Conservation (phyloP, 2,329 filamentous ascomycete genomes). For the Fusarium stilboides region DNA sequence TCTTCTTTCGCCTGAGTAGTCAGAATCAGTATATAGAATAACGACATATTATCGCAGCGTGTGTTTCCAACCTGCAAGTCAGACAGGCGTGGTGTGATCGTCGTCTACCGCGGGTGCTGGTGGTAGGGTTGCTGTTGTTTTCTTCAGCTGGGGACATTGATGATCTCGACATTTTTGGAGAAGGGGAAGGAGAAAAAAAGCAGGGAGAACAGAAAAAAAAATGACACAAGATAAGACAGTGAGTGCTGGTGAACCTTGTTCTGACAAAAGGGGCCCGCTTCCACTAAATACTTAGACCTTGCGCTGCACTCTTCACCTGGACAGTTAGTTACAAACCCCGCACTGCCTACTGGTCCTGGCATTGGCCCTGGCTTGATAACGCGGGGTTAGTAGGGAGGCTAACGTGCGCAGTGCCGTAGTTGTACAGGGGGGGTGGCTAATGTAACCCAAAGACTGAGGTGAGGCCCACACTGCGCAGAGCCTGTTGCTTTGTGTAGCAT, state of each 20-base stretch:
- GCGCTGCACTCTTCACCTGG: not conserved
- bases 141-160: constrained; percentile 55
- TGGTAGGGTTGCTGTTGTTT: constrained; percentile 33
- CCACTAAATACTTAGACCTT: constrained; percentile 42
- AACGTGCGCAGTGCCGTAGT: constrained; percentile 14
- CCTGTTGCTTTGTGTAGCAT: not conserved
- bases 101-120: constrained; percentile 53
- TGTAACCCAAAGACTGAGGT: constrained; percentile 23
- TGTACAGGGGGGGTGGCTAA: constrained; percentile 25
- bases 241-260: constrained; percentile 28
- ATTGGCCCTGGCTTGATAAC: constrained; percentile 31
- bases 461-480: constrained; percentile 24
- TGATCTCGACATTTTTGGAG: constrained; percentile 25
- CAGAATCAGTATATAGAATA: not conserved
- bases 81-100: constrained; percentile 61
- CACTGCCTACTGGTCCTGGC: constrained; percentile 31
- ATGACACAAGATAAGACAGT: constrained; percentile 4
- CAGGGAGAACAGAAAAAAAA: not conserved
- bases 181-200: not conserved
- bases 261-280: constrained; percentile 38
- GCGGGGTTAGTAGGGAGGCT: constrained; percentile 30
- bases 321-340: constrained; percentile 38
- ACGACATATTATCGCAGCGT: not conserved
- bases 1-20: constrained; percentile 62
- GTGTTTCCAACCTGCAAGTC: constrained; percentile 61